Base-by-base conservation (phyloP, 2,329 filamentous ascomycete genomes). In the Chaetomium globosum region DNA sequence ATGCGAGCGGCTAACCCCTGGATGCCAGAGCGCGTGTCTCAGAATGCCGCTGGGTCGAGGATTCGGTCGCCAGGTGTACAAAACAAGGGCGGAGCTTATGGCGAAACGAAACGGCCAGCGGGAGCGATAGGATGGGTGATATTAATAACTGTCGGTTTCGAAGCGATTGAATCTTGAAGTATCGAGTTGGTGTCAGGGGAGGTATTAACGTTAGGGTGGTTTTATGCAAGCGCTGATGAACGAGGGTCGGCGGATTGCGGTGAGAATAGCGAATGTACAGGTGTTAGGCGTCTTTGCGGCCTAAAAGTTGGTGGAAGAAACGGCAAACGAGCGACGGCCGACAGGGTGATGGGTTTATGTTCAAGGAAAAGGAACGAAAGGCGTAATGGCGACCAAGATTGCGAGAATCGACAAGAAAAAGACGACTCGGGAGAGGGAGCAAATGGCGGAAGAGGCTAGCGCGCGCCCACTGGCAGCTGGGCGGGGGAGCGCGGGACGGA, bases 1-100 rank as follows among this genome's bases (percentile, higher is more conserved):
- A 66, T 64, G 65, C 52, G 46, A 65, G 66, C 64, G 61, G 60
- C 59, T 63, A 67, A 53, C 65, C 69, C 69, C 69, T 69, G 67
- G 61, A 65, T 67, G 61, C 54, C 64, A 53, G 64, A 63, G 52
- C 60, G 60, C 33, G 33, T 65, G 68, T 71, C 69, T 71, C 66
- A 68, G 64, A 66, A 65, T 60, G 59, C 21, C 19, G 62, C 56
- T 23, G 10, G 53, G 56, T 57, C 59, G 43, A 62, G 33, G 61
- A 63, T 57, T 61, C 51, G 54, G 61, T 46, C 31, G 8, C 23
- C 52, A 21, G 31, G 31, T 23, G 39, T 52, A 26, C 31, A 26
- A 58, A 58, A 67, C 54, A 58, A 59, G 49, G 49, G 23, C 52
- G 33, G 64, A 46, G 54, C 26, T 61, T 31, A 64, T 16, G 13